Base-by-base conservation (phyloP, 805 yeast genomes). In the Citeromyces nyonsensis region DNA sequence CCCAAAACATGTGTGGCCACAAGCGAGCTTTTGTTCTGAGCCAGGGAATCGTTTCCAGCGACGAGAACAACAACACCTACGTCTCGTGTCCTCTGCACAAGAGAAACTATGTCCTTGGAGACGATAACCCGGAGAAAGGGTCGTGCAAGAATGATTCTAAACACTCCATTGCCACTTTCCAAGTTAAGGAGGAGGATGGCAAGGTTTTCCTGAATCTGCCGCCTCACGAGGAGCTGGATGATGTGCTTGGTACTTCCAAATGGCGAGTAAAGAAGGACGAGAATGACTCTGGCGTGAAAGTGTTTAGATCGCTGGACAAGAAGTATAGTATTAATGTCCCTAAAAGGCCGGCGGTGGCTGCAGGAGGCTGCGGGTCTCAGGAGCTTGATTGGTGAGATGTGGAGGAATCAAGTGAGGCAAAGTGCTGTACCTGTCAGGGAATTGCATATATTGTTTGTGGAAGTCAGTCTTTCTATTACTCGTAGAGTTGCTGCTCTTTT, bases 1-100 rank as follows among this genome's bases (percentile, higher is more conserved):
- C 56, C 10, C 61, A 56, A 32, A 55, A 55, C 37, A 54, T 56
- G 59, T 56, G 61, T 40, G 56, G 57, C n/a, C 59, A 56, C 35
- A 49, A 52, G 24, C 41, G 58, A n/a, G 53, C 61, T 1, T 56
- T 56, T 44, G 56, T 54, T 1, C 38, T 56, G 24, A 44, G 49
- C 15, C 57, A 54, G 36, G 61, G 61, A 29, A 49, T 53, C 13
- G 29, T 54, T 10, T 47, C 52, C 4, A 43, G 47, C 15, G 57
- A 53, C 35, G 54, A 46, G 24, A 41, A 45, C 25, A 44, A 49
- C 10, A 40, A 45, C 14, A 43, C 54, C 3, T 53, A 51, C 33
- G 43, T 56, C 10, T 49, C 59, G 5, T 54, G 61, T 40, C 62
- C 62, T 2, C 40, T 56, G 31, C 61, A 56, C 37, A 51, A 51